A percentile compares a stretch with the other conserved stretches of the same genome.
Conservation (phyloP, 352 stramenopile genomes). For the Thalassiosira mediterranea region DNA sequence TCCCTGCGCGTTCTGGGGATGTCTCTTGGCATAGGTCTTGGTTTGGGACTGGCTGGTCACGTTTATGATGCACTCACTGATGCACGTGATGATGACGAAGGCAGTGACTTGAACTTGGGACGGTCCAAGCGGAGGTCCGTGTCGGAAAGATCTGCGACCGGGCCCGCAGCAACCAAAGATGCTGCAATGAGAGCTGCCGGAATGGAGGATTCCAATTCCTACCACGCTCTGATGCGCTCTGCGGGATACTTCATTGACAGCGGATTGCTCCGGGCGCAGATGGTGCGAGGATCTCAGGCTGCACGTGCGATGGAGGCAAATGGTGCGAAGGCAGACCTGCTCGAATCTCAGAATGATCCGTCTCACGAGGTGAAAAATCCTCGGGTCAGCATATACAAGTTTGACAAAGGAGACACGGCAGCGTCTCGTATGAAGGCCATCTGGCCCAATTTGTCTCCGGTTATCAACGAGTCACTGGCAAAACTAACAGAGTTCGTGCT, state of each 20-base stretch:
- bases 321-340: slow-evolving; percentile 9
- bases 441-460: slow-evolving; percentile 71
- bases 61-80: slow-evolving; percentile 70
- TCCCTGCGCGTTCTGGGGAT: slow-evolving; percentile 47
- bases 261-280: slow-evolving; percentile 54
- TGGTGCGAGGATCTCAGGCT: slow-evolving; percentile 54
- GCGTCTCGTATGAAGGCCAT: slow-evolving; percentile 55
- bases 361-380: slow-evolving; percentile 1
- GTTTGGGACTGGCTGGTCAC: slow-evolving; percentile 74
- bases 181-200: not conserved
- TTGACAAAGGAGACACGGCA: slow-evolving; percentile 47
- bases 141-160: too few species aligned
- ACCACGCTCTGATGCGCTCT: slow-evolving; percentile 64
- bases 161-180: too few species aligned
- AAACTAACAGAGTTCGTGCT: slow-evolving; percentile 79
- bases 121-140: too few species aligned
- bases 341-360: not conserved
- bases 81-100: slow-evolving; percentile 25
- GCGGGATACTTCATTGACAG: slow-evolving; percentile 72
- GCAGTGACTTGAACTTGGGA: not conserved
- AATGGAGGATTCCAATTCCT: slow-evolving; percentile 57
- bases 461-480: slow-evolving; percentile 67
- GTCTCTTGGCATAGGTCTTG: slow-evolving; percentile 67
- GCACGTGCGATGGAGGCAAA: slow-evolving; percentile 20
- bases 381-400: slow-evolving; percentile 44